Conservation (phyloP, 2,329 filamentous ascomycete genomes). For the Trichophyton benhamiae region DNA sequence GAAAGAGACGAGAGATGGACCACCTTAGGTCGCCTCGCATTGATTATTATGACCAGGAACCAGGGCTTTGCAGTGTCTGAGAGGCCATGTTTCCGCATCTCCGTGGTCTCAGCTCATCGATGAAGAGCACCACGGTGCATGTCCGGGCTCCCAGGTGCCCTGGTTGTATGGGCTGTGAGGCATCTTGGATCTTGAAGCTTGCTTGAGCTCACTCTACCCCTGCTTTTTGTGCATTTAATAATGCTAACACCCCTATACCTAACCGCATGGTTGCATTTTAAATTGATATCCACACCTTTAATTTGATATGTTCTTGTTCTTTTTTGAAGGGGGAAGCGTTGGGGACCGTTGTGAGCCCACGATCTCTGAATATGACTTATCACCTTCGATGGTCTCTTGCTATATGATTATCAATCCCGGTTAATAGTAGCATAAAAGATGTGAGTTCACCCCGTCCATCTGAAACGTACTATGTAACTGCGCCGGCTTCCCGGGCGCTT, state of each 20-base stretch:
- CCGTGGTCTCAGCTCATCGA: neutral
- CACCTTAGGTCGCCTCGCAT: neutral
- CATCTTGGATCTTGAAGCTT: neutral
- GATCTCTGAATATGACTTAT: neutral
- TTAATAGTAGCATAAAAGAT: neutral
- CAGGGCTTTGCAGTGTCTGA: neutral
- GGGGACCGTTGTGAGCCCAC: neutral
- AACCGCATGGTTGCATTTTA: neutral
- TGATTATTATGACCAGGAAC: neutral
- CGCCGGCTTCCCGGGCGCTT: neutral
- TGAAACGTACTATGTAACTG: neutral
- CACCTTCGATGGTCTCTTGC: neutral
- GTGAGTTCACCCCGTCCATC: neutral
- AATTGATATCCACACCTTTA: neutral
- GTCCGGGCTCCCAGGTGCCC: neutral
- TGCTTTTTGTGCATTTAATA: neutral
- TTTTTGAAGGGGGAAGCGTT: neutral
- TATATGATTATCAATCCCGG: neutral
- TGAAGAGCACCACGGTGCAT: neutral
- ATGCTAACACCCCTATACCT: neutral
- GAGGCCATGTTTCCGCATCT: neutral
- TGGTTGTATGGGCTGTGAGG: neutral
- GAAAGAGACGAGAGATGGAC: neutral
- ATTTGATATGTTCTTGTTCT: neutral
- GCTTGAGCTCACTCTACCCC: neutral